A percentile compares a stretch with the other conserved stretches of the same genome.
phyloP scores from a whole-genome alignment of 2,329 filamentous ascomycete genomes.

The Aspergillus carbonarius region DNA sequence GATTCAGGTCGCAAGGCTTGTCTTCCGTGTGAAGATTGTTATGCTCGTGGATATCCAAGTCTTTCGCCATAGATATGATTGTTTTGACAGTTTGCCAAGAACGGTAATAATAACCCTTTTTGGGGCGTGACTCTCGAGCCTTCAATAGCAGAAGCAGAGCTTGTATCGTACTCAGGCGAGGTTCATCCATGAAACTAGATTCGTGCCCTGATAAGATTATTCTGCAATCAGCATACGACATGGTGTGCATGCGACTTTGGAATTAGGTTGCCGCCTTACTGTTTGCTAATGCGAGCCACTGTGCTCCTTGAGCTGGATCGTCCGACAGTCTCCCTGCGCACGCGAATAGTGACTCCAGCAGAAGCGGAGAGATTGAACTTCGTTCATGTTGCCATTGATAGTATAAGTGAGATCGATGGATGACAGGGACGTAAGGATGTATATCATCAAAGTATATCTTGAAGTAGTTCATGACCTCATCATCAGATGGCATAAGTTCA shows the following conservation, averaged over 20 bases:
- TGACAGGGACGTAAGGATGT: constrained; percentile 87
- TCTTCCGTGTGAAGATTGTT: constrained; percentile 73
- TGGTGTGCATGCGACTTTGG: constrained; percentile 2
- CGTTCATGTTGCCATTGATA: constrained; percentile 84
- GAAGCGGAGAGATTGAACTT: constrained; percentile 80
- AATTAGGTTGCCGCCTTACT: constrained; percentile 55
- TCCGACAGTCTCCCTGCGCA: constrained; percentile 82
- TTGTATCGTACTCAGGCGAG: constrained; percentile 86
- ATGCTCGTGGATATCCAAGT: constrained; percentile 86
- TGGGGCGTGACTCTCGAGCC: constrained; percentile 85
- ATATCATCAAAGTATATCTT: constrained; percentile 87
- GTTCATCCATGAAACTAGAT: constrained; percentile 89
- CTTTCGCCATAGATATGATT: constrained; percentile 89
- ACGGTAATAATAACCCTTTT: constrained; percentile 91
- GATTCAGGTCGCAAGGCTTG: constrained; percentile 65
- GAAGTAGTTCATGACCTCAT: constrained; percentile 79
- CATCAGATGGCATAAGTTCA: constrained; percentile 87
- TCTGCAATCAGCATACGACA: constrained; percentile 26
- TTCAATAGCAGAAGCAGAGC: constrained; percentile 85
- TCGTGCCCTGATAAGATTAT: constrained; percentile 66
- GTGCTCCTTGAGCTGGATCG: constrained; percentile 78
- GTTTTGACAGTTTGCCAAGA: constrained; percentile 97
- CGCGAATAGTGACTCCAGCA: constrained; percentile 88
- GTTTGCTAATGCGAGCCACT: constrained; percentile 88
- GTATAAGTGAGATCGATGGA: constrained; percentile 80